Percentiles rank a stretch among this genome's conserved stretches.
Conservation (phyloP, 768 basidiomycete species). For the Naganishia vishniacii region DNA sequence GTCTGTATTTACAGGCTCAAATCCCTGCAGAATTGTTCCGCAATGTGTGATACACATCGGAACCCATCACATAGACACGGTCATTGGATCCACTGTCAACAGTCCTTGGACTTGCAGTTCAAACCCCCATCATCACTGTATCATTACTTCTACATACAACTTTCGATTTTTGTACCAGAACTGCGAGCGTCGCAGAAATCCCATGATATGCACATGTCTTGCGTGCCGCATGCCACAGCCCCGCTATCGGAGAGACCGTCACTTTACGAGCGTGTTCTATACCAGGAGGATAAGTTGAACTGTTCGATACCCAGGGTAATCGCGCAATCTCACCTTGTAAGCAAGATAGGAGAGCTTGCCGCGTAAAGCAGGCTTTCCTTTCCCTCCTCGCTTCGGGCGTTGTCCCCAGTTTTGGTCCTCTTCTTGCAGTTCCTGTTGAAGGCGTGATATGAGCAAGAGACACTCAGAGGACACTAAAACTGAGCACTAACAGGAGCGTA, state of each 20-base stretch:
- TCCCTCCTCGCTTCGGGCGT: slow-evolving; percentile 13
- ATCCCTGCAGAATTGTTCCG: slow-evolving; percentile 16
- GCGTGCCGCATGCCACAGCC: not conserved
- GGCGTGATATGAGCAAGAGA: not conserved
- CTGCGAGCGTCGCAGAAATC: slow-evolving; percentile 5
- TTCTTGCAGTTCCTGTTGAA: not conserved
- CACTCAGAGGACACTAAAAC: not conserved
- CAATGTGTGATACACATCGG: not conserved
- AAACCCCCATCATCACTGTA: not conserved
- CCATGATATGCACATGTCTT: not conserved
- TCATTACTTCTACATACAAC: slow-evolving; percentile 12
- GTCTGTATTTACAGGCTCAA: not conserved
- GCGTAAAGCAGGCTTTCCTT: slow-evolving; percentile 7
- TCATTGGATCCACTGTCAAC: not conserved
- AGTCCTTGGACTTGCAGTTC: not conserved
- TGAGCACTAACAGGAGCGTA: slow-evolving; percentile 8
- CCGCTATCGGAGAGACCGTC: not conserved
- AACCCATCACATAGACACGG: not conserved
- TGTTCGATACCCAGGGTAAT: not conserved
- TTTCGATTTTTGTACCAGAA: slow-evolving; percentile 10
- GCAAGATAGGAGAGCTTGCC: slow-evolving; percentile 22
- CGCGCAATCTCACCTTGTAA: slow-evolving; percentile 25
- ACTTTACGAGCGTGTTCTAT: slow-evolving; percentile 11
- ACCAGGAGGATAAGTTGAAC: not conserved
- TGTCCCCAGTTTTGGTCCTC: slow-evolving; percentile 15